Evolutionary conservation across 2,329 filamentous ascomycete species (phyloP).

Genomic region (Aspergillus sp.): DNA sequence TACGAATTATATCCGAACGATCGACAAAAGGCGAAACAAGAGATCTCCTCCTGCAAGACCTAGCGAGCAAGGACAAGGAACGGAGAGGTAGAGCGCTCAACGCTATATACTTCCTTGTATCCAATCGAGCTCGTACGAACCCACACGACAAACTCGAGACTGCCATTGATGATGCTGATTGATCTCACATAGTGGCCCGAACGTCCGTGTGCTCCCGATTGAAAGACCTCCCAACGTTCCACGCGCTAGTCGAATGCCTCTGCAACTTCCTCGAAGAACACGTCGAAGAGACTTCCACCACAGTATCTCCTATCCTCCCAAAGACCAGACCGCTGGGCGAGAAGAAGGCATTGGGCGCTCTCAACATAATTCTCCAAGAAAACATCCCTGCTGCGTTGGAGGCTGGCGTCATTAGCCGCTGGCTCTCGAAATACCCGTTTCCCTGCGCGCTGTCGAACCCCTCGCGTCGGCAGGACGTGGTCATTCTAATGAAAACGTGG

Average conservation of each 20-base stretch:
- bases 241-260: constrained; percentile 40
- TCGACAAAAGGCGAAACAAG: constrained; percentile 40
- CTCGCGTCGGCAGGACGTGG: constrained; percentile 38
- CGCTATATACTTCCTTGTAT: constrained; percentile 43
- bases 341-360: constrained; percentile 46
- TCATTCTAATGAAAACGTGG: constrained; percentile 41
- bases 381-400: constrained; percentile 57
- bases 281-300: constrained; percentile 31
- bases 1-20: constrained; percentile 47
- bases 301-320: constrained; percentile 37
- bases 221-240: constrained; percentile 36
- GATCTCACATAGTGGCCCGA: constrained; percentile 29
- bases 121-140: constrained; percentile 36
- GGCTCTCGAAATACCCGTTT: constrained; percentile 70
- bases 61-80: constrained; percentile 37
- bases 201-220: constrained; percentile 33
- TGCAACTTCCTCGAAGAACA: constrained; percentile 41
- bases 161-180: constrained; percentile 1
- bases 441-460: constrained; percentile 58
- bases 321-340: constrained; percentile 42
- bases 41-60: constrained; percentile 40
- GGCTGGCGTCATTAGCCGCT: constrained; percentile 66
- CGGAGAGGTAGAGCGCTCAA: constrained; percentile 40
- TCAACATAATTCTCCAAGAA: constrained; percentile 61
- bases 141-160: neutral